A percentile compares a stretch with the other conserved stretches of the same genome.
Conservation (phyloP, 345 rosid species). For the Abelmoschus esculentus region DNA sequence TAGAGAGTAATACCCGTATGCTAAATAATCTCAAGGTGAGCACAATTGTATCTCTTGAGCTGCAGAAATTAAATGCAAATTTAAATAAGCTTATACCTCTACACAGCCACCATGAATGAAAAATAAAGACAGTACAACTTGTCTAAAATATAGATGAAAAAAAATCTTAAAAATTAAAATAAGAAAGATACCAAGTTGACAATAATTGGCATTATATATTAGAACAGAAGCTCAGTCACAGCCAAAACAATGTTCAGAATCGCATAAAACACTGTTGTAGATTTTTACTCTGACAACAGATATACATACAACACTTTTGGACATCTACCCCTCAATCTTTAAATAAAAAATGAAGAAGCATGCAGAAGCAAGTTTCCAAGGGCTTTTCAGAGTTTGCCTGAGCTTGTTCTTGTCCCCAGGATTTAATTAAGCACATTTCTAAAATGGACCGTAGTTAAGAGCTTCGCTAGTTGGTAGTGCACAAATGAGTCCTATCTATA, state of each 20-base stretch:
- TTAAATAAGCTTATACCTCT: neutral
- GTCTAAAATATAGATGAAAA: neutral
- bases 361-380: neutral
- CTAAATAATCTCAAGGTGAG: conserved; percentile 68
- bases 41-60: conserved; percentile 79
- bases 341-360: neutral
- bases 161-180: neutral
- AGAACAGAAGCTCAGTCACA: neutral
- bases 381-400: neutral
- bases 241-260: neutral
- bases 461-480: neutral
- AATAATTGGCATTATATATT: neutral
- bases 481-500: neutral
- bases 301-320: neutral
- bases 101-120: too few species aligned
- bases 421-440: neutral
- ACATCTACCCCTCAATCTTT: neutral
- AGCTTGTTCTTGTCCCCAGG: neutral
- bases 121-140: neutral
- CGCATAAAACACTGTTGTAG: neutral
- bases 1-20: conserved; percentile 47
- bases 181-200: too few species aligned
- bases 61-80: conserved; percentile 35
- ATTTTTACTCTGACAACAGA: neutral
- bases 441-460: neutral